Evolutionary conservation across 768 basidiomycete species (phyloP), one percentile per base, ranked within the genome.

Genomic region (Vishniacozyma victoriae): DNA sequence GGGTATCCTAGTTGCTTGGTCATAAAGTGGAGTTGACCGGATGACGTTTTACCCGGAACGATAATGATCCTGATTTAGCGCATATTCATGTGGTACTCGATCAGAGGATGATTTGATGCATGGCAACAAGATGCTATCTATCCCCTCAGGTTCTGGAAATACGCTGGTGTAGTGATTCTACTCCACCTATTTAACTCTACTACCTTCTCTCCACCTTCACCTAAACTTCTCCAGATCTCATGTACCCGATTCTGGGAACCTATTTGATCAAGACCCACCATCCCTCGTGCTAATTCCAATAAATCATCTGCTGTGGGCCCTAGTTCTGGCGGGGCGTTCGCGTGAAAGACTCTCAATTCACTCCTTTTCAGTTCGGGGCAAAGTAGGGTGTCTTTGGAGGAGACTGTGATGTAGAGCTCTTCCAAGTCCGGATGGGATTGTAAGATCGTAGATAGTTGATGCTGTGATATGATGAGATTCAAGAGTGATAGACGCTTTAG

Each of bases 101-200:
- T n/a, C n/a, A n/a, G n/a, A n/a, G n/a, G n/a, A n/a, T n/a, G n/a
- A n/a, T n/a, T n/a, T n/a, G n/a, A n/a, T n/a, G n/a, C n/a, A n/a
- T n/a, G n/a, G n/a, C n/a, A n/a, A n/a, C n/a, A n/a, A n/a, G n/a
- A n/a, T n/a, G n/a, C n/a, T n/a, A n/a, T n/a, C n/a, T n/a, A n/a
- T n/a, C 59, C 64, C 16, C 64, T 16, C 64, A 60, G 62, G 18
- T 62, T 50, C 41, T 60, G 57, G 47, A 67, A 67, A 51, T 67
- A 67, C 0, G 49, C 57, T 1, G 64, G 64, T 2, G 60, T 60
- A 25, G 18, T 39, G 11, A 59, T 60, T 27, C 46, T 57, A 9
- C 47, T 39, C 64, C 64, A 67, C 33, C 61, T 45, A 24, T n/a
- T 23, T 23, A 66, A 35, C 41, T 62, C 55, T 1, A 57, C 61